These are phyloP conservation scores for Yamadazyma sp. DNA, from an alignment of 1,139 yeast genomes.

Conservation along the genomic window DNA sequence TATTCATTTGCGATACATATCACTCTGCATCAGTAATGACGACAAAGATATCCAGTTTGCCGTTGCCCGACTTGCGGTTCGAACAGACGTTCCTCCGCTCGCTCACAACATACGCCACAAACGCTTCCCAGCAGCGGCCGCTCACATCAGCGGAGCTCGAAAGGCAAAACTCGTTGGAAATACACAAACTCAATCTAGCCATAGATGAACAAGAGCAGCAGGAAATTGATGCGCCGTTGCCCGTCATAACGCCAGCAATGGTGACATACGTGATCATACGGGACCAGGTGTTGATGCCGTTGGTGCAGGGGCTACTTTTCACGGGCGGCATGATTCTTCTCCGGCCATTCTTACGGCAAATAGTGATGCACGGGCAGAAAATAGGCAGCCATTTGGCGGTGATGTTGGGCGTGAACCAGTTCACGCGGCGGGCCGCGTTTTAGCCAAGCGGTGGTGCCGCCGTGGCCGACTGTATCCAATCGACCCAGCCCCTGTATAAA, in stretches of 20 bases:
- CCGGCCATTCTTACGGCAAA: conserved; percentile 27
- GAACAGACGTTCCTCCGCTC: conserved; percentile 58
- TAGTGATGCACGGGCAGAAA: conserved; percentile 32
- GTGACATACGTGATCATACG: conserved; percentile 57
- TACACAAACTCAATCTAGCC: conserved; percentile 21
- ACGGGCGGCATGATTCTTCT: conserved; percentile 33
- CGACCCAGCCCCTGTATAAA: no score
- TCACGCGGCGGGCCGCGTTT: not conserved
- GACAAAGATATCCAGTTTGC: conserved; percentile 7
- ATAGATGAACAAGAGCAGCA: conserved; percentile 25
- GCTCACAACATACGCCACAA: conserved; percentile 38
- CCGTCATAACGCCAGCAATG: conserved; percentile 45
- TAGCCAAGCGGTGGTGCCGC: no score
- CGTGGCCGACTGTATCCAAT: no score
- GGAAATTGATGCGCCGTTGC: conserved; percentile 23
- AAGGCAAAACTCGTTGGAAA: conserved; percentile 22
- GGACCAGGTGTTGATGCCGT: conserved; percentile 71
- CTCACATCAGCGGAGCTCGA: conserved; percentile 11
- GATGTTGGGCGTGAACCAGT: conserved; percentile 12
- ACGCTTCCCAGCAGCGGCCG: conserved; percentile 4
- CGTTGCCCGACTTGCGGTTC: conserved; percentile 64
- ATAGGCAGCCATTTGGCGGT: conserved; percentile 24
- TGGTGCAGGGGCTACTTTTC: conserved; percentile 48
- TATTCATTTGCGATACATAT: no score
- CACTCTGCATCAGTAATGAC: no score